Evolutionary conservation across 106 monocot species (phyloP).

Genomic region (Chionographis japonica): DNA sequence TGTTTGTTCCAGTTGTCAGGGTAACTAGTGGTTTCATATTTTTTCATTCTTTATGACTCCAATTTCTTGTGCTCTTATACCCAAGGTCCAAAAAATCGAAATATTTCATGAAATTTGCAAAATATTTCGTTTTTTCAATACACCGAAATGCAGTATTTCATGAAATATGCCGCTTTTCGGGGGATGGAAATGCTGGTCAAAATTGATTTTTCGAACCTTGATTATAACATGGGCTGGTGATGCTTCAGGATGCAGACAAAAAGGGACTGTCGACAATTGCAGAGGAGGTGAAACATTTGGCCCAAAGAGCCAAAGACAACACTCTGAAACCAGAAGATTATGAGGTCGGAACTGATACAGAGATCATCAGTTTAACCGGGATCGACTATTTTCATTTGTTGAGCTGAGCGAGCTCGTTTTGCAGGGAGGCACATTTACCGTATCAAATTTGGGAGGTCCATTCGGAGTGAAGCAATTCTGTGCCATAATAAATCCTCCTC

Average conservation of each 20-base stretch:
- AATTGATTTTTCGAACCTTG: too few species aligned
- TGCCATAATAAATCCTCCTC: constrained; percentile 97
- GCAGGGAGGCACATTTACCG: constrained; percentile 97
- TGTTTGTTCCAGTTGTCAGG: constrained; percentile 95
- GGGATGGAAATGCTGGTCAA: too few species aligned
- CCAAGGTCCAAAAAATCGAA: not conserved
- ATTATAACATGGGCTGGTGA: not conserved
- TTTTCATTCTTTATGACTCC: not conserved
- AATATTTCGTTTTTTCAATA: too few species aligned
- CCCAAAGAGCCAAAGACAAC: constrained; percentile 93
- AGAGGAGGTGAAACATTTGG: constrained; percentile 81
- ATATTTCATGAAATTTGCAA: too few species aligned
- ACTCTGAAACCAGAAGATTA: constrained; percentile 87
- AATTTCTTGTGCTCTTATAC: not conserved
- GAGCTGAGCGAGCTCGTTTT: constrained; percentile 11
- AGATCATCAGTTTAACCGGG: not conserved
- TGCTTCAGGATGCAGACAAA: constrained; percentile 90
- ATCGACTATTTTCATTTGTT: not conserved
- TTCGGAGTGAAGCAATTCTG: constrained; percentile 98
- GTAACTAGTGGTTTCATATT: constrained; percentile 21
- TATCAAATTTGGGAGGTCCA: constrained; percentile 94
- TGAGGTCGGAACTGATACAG: constrained; percentile 43
- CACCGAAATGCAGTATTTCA: too few species aligned
- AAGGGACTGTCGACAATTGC: constrained; percentile 86
- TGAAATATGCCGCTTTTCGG: too few species aligned